phyloP scores from a whole-genome alignment of 305 asterid species.

The Solanum hybrid region DNA sequence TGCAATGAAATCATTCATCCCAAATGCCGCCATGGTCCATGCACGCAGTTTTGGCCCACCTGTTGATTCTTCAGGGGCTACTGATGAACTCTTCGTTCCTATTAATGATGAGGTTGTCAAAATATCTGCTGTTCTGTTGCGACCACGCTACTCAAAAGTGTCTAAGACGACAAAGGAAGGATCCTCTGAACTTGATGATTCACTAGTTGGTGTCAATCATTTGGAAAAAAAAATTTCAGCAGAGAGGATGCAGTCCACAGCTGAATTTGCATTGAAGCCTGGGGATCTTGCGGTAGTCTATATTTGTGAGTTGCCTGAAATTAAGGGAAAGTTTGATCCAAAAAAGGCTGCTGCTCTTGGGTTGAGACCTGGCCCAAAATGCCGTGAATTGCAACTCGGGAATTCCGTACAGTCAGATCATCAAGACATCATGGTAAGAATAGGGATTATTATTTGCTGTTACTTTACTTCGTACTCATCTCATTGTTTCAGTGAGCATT shows the following conservation, averaged over 20 bases:
- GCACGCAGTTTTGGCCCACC: constrained; percentile 65
- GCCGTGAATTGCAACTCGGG: constrained; percentile 63
- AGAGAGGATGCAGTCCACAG: constrained; percentile 2
- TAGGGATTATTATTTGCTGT: neutral
- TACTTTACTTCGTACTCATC: neutral
- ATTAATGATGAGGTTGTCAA: constrained; percentile 77
- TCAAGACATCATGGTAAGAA: constrained; percentile 31
- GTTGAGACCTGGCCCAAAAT: constrained; percentile 72
- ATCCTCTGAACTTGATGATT: neutral
- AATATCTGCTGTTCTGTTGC: constrained; percentile 69
- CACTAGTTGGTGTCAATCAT: neutral
- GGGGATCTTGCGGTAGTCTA: constrained; percentile 32
- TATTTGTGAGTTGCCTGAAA: constrained; percentile 78
- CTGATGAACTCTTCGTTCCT: constrained; percentile 48
- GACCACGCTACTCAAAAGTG: constrained; percentile 34
- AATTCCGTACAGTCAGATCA: constrained; percentile 67
- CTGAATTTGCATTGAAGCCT: constrained; percentile 15
- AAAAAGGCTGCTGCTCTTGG: constrained; percentile 72
- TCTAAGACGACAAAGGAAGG: constrained; percentile 12
- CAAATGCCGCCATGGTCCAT: constrained; percentile 79
- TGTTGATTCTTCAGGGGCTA: constrained; percentile 16
- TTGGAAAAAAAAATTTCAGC: neutral
- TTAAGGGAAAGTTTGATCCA: constrained; percentile 76
- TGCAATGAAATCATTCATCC: constrained; percentile 85
- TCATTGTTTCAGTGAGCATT: constrained; percentile 2